Evolutionary conservation across 2,329 filamentous ascomycete genomes (phyloP), one percentile per base, ranked within the genome.

Genomic region (Chrysosporium keratinophilum): DNA sequence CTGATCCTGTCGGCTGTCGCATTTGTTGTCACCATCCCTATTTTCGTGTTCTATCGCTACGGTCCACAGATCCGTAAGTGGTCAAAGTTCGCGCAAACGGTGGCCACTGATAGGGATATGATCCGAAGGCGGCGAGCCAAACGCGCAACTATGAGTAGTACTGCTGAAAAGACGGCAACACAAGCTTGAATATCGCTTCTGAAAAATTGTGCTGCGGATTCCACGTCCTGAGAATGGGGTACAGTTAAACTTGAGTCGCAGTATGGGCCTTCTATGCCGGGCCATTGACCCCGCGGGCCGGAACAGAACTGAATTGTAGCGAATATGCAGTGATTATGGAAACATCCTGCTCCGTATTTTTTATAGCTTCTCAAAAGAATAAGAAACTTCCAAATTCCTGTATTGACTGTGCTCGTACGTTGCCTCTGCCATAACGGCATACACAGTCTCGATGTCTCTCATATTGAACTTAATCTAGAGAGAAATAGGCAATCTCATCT

Each of bases 41-140:
- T 86, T 9, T 85, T 84, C 57, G 66, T 81, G 23, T 82, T 85
- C 58, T 85, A 85, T 69, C 81, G 74, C 71, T 78, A 78, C 53
- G 83, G 83, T 0, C 78, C 79, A 0, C 56, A 59, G 0, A 76
- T 86, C 31, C 76, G 83, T 5, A 72, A 76, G 34, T 69, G 73
- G 10, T 85, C 82, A 2, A 76, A 77, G 0, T 85, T 85, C 60
- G 83, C 83, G 0, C 79, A 84, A 67, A 75, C 74, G 10, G 68
- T 87, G 5, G 79, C 78, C 14, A 67, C 68, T 1, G 75, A 67
- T 20, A 59, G 66, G 41, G 63, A 66, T 53, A 62, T 48, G 14
- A 52, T 56, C 28, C 50, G 28, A 23, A 47, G 45, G 23, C 53
- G 51, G 23, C 54, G 50, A 19, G 54, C 50, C 34, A 44, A 41